Base-by-base conservation (phyloP, 2,329 filamentous ascomycete species). In the Neofusicoccum sp. region DNA sequence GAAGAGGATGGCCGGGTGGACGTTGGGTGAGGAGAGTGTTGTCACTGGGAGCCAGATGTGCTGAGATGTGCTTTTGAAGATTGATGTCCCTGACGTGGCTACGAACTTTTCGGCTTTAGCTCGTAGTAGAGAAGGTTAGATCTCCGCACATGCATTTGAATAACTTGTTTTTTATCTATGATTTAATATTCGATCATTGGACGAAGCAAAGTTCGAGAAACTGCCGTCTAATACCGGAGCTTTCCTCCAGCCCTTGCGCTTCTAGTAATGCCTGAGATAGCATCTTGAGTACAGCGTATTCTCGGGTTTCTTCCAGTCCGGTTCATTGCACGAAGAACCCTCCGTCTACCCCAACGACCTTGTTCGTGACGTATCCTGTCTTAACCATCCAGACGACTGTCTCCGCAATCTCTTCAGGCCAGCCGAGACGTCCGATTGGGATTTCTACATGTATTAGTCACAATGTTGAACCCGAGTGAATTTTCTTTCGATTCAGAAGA, bases 331-430 rank as follows among this genome's bases (percentile, higher is more conserved):
- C 67, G 64, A 69, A 66, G 65, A 69, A 67, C 14, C 70, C 69
- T 31, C 70, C 69, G 61, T 71, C 69, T 22, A 71, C 66, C 2
- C 63, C 66, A 47, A 71, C 67, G 28, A 71, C 64, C 68, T 83
- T 81, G 59, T 80, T 81, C 14, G 79, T 82, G 60, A 81, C 72
- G 70, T 80, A 81, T 1, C 73, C 74, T 3, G 76, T 81, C 69
- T 77, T 78, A 9, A 80, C 74, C 71, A 82, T 78, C 80, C 80
- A 81, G 8, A 77, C 60, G 7, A 83, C 78, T 8, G 78, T 80
- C 66, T 80, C 79, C 1, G 80, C 80, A 64, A 81, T 75, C 68
- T 83, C 81, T 28, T 78, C 77, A 4, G 80, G 79, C 47, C 69
- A 72, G 0, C 81, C 80, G 3, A 82, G 68, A 44, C 79, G 70